phyloP scores from a whole-genome alignment of 2,329 filamentous ascomycete genomes.

The Exophiala sideris region DNA sequence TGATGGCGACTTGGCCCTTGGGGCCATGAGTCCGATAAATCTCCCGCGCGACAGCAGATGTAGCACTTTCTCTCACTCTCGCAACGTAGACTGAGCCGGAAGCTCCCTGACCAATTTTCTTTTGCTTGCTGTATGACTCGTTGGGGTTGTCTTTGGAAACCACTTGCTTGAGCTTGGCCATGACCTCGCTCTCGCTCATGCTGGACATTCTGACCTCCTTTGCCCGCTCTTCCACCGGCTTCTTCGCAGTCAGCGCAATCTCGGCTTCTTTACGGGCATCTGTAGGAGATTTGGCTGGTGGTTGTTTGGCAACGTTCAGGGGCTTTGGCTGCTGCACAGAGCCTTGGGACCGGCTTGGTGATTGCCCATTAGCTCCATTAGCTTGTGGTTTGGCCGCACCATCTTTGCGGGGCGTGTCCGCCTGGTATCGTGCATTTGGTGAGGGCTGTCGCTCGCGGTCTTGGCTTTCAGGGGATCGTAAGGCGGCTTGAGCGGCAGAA shows the following conservation, averaged over 20 bases:
- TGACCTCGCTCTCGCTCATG: slow-evolving; percentile 96
- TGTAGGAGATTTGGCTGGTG: slow-evolving; percentile 45
- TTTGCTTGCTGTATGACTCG: slow-evolving; percentile 96
- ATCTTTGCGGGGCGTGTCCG: slow-evolving; percentile 36
- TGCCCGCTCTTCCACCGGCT: slow-evolving; percentile 66
- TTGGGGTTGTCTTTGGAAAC: slow-evolving; percentile 95
- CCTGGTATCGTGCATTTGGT: slow-evolving; percentile 34
- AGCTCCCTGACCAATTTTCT: slow-evolving; percentile 98
- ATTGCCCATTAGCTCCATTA: slow-evolving; percentile 44
- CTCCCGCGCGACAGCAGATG: slow-evolving; percentile 74
- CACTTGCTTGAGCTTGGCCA: slow-evolving; percentile 89
- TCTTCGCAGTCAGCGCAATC: slow-evolving; percentile 81
- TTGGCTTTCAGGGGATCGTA: slow-evolving; percentile 36
- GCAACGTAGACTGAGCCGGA: slow-evolving; percentile 98
- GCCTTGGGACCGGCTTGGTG: slow-evolving; percentile 42
- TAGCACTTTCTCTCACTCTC: slow-evolving; percentile 83
- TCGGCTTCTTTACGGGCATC: slow-evolving; percentile 87
- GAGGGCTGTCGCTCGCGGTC: slow-evolving; percentile 37
- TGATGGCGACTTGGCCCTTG: slow-evolving; percentile 91
- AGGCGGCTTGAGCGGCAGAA: slow-evolving; percentile 31
- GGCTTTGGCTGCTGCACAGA: slow-evolving; percentile 65
- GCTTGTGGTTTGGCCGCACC: slow-evolving; percentile 35
- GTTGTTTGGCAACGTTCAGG: slow-evolving; percentile 71
- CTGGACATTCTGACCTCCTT: slow-evolving; percentile 98
- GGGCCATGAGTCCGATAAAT: slow-evolving; percentile 75